Evolutionary conservation across 2,329 filamentous ascomycete genomes (phyloP).

Genomic region (Trichoderma endophyticum): DNA sequence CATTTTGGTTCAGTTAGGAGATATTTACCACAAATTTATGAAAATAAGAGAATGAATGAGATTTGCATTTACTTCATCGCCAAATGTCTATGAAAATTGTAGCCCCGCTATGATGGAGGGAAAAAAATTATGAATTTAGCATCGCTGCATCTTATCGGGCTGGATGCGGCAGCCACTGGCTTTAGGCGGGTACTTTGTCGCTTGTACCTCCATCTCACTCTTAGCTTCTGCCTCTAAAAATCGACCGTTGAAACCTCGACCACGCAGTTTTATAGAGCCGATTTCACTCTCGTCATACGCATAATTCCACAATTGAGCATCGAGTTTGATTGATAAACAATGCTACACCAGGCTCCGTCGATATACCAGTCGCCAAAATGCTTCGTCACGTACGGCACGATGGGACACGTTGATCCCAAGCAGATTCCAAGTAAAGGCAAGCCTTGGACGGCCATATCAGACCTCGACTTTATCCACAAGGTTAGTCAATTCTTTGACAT

Average conservation of each 20-base stretch:
- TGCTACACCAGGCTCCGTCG: conserved; percentile 46
- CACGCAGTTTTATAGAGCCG: background rate
- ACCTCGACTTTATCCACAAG: conserved; percentile 66
- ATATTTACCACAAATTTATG: background rate
- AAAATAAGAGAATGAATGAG: background rate
- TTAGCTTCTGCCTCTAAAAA: conserved; percentile 1
- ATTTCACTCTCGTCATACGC: background rate
- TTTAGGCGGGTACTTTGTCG: background rate
- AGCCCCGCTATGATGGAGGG: conserved; percentile 2
- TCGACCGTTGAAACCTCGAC: background rate
- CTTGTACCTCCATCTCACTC: background rate
- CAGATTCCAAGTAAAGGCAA: conserved; percentile 70
- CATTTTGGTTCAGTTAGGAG: background rate
- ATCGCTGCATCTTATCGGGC: background rate
- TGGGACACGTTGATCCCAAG: conserved; percentile 67
- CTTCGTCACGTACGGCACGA: conserved; percentile 65
- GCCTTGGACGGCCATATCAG: conserved; percentile 68
- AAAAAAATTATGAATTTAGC: conserved; percentile 4
- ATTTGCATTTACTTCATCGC: background rate
- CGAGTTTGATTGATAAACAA: conserved; percentile 25
- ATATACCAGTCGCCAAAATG: conserved; percentile 64
- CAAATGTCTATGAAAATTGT: background rate
- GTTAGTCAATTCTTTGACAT: conserved; percentile 36
- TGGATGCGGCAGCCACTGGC: background rate
- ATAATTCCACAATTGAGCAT: background rate